Evolutionary conservation across 1,284 basidiomycete genomes (phyloP).

Genomic region (Cutaneotrichosporon daszewskae): DNA sequence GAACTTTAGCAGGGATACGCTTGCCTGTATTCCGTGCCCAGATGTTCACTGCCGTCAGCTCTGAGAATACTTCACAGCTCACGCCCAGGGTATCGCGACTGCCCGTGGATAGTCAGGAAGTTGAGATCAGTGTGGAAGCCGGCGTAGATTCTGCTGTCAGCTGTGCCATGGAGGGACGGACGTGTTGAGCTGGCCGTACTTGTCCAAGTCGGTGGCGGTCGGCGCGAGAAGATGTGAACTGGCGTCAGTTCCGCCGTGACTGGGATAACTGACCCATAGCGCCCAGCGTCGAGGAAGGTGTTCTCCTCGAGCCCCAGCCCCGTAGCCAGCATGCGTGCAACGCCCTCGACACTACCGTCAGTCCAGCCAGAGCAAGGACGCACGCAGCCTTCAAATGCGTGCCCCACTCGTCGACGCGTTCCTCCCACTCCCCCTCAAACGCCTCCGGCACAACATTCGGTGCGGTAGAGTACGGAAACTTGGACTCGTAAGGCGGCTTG

Average conservation of each 20-base stretch:
- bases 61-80: conserved; percentile 7
- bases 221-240: conserved; percentile 85
- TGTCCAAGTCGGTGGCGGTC: conserved; percentile 76
- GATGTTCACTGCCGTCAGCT: conserved; percentile 54
- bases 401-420: conserved; percentile 72
- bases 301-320: conserved; percentile 66
- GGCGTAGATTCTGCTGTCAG: conserved; percentile 65
- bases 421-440: conserved; percentile 60
- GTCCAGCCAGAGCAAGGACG: conserved; percentile 34
- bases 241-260: neutral
- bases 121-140: conserved; percentile 68
- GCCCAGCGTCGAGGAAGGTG: conserved; percentile 67
- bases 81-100: conserved; percentile 54
- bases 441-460: conserved; percentile 69
- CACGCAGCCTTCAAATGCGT: conserved; percentile 75
- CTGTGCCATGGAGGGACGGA: conserved; percentile 16
- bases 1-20: conserved; percentile 75
- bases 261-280: conserved; percentile 61
- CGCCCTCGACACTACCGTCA: conserved; percentile 60
- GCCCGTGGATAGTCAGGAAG: conserved; percentile 73
- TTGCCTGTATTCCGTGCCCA: conserved; percentile 89
- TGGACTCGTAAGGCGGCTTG: conserved; percentile 67
- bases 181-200: conserved; percentile 61
- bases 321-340: conserved; percentile 74
- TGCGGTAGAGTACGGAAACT: conserved; percentile 67